phyloP scores from a whole-genome alignment of 164 flowering plant species.

The Piper longum region DNA sequence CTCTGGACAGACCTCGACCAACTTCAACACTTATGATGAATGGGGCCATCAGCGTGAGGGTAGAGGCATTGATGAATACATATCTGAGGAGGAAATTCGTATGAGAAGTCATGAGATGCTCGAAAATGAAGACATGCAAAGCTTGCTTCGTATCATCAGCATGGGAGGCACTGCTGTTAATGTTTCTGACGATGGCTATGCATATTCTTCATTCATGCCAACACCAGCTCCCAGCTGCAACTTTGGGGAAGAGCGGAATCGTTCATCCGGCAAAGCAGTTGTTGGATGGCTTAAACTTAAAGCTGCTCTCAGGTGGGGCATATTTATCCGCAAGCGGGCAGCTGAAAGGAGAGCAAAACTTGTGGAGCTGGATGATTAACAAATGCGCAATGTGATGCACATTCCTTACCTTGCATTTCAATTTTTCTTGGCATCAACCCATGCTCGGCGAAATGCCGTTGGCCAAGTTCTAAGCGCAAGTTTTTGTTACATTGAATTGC shows the following conservation, averaged over 20 bases:
- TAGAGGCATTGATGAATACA: constrained; percentile 44
- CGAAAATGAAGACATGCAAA: constrained; percentile 94
- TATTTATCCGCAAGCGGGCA: constrained; percentile 73
- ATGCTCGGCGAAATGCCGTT: background rate
- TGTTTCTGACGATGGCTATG: constrained; percentile 26
- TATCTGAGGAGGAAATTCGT: constrained; percentile 84
- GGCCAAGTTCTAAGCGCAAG: background rate
- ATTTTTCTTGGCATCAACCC: background rate
- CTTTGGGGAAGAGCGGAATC: constrained; percentile 36
- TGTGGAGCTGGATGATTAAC: constrained; percentile 66
- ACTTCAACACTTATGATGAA: constrained; percentile 43
- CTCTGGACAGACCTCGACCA: constrained; percentile 24
- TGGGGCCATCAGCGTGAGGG: constrained; percentile 40
- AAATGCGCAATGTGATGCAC: background rate
- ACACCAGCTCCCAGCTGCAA: constrained; percentile 24
- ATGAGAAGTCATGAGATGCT: constrained; percentile 91
- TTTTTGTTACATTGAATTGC: background rate
- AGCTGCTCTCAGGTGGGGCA: constrained; percentile 94
- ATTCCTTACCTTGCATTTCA: background rate
- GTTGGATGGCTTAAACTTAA: constrained; percentile 94
- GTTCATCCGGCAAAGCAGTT: constrained; percentile 81
- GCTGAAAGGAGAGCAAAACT: constrained; percentile 87
- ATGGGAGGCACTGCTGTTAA: constrained; percentile 43
- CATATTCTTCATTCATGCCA: constrained; percentile 33
- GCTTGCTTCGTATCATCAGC: constrained; percentile 64